These are phyloP conservation scores for Colletotrichum tamarilloi DNA, from an alignment of 2,329 filamentous ascomycete species.

Conservation along the genomic window DNA sequence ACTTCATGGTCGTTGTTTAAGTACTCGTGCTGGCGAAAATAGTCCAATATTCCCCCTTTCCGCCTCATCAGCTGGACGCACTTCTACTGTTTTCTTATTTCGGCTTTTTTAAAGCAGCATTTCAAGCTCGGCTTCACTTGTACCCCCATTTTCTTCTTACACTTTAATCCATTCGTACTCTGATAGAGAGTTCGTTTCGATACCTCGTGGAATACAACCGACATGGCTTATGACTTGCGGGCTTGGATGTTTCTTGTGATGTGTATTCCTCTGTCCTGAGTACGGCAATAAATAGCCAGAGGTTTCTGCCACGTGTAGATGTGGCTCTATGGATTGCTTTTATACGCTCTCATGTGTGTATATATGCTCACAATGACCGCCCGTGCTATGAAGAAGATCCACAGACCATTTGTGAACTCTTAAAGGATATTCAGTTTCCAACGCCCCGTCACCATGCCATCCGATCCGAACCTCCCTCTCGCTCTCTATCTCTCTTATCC, in stretches of 20 bases:
- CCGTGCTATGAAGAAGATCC: constrained; percentile 20
- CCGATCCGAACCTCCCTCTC: background rate
- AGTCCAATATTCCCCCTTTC: constrained; percentile 40
- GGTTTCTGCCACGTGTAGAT: background rate
- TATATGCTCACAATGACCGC: constrained; percentile 19
- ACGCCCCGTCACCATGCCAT: constrained; percentile 2
- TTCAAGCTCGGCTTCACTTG: constrained; percentile 39
- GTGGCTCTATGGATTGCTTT: constrained; percentile 14
- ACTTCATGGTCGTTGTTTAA: constrained; percentile 29
- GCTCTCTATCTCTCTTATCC: no score
- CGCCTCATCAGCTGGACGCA: constrained; percentile 53
- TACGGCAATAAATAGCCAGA: background rate
- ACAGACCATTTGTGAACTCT: constrained; percentile 7
- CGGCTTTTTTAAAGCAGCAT: constrained; percentile 40
- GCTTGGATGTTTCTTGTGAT: constrained; percentile 22
- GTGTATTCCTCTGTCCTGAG: constrained; percentile 46
- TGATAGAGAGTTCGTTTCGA: constrained; percentile 58
- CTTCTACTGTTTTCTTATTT: constrained; percentile 50
- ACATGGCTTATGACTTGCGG: constrained; percentile 42
- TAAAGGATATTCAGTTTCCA: constrained; percentile 16
- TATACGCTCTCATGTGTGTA: constrained; percentile 14
- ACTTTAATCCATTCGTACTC: constrained; percentile 46
- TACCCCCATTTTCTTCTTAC: constrained; percentile 38
- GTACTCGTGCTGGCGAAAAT: constrained; percentile 33
- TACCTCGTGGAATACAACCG: constrained; percentile 46